Base-by-base conservation (phyloP, 1,284 basidiomycete genomes). In the Hemileia vastatrix region DNA sequence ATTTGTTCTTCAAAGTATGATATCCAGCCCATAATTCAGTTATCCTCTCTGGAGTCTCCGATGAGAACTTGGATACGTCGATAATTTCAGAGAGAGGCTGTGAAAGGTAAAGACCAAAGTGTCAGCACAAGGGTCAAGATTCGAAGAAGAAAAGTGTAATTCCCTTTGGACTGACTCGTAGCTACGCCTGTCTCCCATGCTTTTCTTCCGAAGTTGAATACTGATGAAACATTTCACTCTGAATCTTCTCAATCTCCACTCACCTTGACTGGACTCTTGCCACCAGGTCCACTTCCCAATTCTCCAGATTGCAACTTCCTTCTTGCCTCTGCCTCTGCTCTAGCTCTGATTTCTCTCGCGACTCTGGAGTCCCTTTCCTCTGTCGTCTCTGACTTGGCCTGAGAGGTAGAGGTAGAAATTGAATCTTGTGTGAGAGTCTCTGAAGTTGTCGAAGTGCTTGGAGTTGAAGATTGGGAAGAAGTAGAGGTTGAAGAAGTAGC, bases 21-120 rank as follows among this genome's bases (percentile, higher is more conserved):
- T 91, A 95, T 0, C 86, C 82, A 15, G 83, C 87, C 92, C 92
- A 95, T 1, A 95, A 80, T 1, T 84, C 81, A 3, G 84, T 82
- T 67, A 96, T 81, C 72, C 87, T 85, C 6, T 83, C 80, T 2
- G 84, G 65, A 1, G 86, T 85, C 69, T 91, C 87, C 0, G 86
- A 83, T 51, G 88, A 73, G 6, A 93, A 77, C 60, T 84, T 83
- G 15, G 83, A 78, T 11, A 92, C 75, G 76, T 93, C 90, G 68
- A 95, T 78, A 63, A 94, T 86, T 6, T 82, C 83, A 18, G 84
- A 82, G 13, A 95, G 80, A 15, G 90, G 86, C 91, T 94, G n/a
- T n/a, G n/a, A n/a, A n/a, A n/a, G n/a, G n/a, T n/a, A n/a, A n/a
- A n/a, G n/a, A n/a, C n/a, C n/a, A n/a, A n/a, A n/a, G n/a, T n/a